Conservation (phyloP, 2,329 filamentous ascomycete species). For the Fusarium sp. region DNA sequence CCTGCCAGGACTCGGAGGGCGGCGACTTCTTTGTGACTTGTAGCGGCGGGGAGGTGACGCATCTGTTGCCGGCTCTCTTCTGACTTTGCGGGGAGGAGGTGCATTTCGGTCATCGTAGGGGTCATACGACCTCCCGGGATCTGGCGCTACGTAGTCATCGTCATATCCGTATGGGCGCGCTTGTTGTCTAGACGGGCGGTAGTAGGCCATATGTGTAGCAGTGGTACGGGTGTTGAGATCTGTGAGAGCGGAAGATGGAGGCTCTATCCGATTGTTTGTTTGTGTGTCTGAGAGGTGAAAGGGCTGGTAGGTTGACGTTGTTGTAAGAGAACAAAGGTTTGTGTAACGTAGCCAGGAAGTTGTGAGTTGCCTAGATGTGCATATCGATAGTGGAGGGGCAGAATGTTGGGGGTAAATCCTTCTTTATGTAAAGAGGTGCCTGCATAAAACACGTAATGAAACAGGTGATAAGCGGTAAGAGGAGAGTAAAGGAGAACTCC, state of each 20-base stretch:
- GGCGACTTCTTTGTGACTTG: conserved; percentile 37
- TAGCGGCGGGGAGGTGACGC: conserved; percentile 34
- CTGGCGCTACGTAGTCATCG: conserved; percentile 38
- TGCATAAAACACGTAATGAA: conserved; percentile 3
- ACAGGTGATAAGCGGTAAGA: conserved; percentile 20
- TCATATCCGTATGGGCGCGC: conserved; percentile 37
- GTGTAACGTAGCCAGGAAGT: neutral
- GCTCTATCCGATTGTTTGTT: neutral
- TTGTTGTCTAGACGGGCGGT: conserved; percentile 38
- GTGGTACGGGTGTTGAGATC: neutral
- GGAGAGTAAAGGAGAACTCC: neutral
- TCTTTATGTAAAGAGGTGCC: conserved; percentile 35
- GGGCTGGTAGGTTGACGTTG: neutral
- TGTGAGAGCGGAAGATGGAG: neutral
- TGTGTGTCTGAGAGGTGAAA: neutral
- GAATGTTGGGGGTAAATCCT: conserved; percentile 15
- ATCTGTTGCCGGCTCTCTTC: conserved; percentile 14
- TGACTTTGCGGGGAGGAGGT: conserved; percentile 11
- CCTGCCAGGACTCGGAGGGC: conserved; percentile 29
- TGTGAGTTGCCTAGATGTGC: neutral
- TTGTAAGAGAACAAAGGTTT: neutral
- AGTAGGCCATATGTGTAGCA: conserved; percentile 38
- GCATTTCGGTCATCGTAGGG: conserved; percentile 29
- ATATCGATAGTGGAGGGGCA: conserved; percentile 16
- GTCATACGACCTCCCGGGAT: conserved; percentile 34